A percentile compares a stretch with the other conserved stretches of the same genome.
phyloP scores from a whole-genome alignment of 1,139 yeast genomes.

The Debaryomyces coudertii region DNA sequence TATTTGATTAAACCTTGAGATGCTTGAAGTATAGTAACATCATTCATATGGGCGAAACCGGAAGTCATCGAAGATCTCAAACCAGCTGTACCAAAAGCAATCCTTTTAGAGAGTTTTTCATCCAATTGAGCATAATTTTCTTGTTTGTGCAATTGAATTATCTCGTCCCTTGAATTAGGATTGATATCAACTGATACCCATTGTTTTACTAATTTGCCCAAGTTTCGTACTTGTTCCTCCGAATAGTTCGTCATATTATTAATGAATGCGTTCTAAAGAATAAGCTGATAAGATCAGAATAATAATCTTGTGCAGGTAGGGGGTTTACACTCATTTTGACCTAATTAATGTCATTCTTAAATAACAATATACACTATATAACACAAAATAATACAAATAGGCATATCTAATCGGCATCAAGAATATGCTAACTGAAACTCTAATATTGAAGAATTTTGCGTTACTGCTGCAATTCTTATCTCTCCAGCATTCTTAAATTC shows the following conservation, averaged over 20 bases:
- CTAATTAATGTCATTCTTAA: neutral
- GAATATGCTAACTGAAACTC: constrained; percentile 16
- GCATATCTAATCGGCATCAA: neutral
- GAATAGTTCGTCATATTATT: constrained; percentile 6
- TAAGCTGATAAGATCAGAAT: neutral
- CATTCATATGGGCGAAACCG: constrained; percentile 88
- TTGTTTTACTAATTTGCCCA: constrained; percentile 44
- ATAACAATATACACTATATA: neutral
- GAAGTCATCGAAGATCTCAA: constrained; percentile 86
- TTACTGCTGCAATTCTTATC: constrained; percentile 16
- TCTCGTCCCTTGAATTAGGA: constrained; percentile 58
- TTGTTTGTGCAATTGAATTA: constrained; percentile 45
- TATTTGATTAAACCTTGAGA: constrained; percentile 86
- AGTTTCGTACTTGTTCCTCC: constrained; percentile 13
- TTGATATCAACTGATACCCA: constrained; percentile 58
- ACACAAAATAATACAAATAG: neutral
- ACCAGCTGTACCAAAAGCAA: constrained; percentile 94
- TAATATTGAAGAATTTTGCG: constrained; percentile 17
- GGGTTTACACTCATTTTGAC: neutral
- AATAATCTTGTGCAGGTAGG: neutral
- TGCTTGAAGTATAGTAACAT: constrained; percentile 86
- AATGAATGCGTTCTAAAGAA: neutral
- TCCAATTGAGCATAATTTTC: constrained; percentile 51
- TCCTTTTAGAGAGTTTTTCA: constrained; percentile 55
- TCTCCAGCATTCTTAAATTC: constrained; percentile 13